Base-by-base conservation (phyloP, 176 grass and related monocot species). In the Musa acuminata region DNA sequence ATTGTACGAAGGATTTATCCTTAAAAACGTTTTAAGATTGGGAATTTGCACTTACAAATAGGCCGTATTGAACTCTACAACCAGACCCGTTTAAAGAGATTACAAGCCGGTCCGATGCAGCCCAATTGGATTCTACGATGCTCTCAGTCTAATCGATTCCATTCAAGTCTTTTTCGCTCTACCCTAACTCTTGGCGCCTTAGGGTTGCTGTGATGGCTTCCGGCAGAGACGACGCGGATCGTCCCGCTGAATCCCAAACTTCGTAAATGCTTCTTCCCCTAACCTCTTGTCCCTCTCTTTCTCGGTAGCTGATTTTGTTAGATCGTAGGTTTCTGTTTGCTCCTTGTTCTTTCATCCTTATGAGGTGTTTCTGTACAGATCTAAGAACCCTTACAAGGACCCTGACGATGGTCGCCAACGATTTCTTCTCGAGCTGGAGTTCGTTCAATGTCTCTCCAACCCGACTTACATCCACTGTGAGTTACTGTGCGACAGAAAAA, bases 401-500 rank as follows among this genome's bases (percentile, higher is more conserved):
- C 85, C 87, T 16, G 88, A 97, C 48, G 78, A 85, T 66, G 94
- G 90, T 24, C 83, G 75, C 19, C 90, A 91, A 80, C 79, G 95
- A 24, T 98, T 98, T 74, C 78, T 93, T 11, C 76, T 98, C 49
- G 90, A 98, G 82, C 75, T 94, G 65, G 95, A 98, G 85, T 94
- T 98, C 76, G 50, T 98, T 68, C 95, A 98, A 80, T 98, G 88
- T 84, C 85, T 98, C 13, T 86, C 95, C 68, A 98, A 98, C 86
- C 95, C 95, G 58, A 94, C 79, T 62, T 98, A 98, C 80, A 98
- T 91, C 16, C 88, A 98, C 86, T 98, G 90, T 98, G 74, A 82
- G 74, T 82, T 55, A 8, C 22, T 2, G 3, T 11, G 27, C 69
- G 17, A 9, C 29, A 25, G 55, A 69, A 52, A 73, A 74, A 1